These are phyloP conservation scores for Aechmea fasciata DNA, from an alignment of 176 grass and related monocot species.

Conservation along the genomic window DNA sequence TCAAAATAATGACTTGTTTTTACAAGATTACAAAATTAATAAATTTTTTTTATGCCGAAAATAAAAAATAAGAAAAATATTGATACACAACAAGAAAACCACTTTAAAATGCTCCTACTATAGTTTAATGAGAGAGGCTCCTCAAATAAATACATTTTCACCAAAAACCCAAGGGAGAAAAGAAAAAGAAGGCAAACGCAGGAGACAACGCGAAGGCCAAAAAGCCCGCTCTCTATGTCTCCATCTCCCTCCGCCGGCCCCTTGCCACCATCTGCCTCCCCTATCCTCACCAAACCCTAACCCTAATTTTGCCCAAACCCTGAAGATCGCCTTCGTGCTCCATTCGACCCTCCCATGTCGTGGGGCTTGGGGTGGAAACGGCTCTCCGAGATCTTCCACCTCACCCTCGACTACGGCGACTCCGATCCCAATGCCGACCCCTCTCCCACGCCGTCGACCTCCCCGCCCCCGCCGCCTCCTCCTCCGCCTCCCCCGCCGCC, in stretches of 20 bases:
- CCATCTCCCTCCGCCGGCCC: not conserved
- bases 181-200: not conserved
- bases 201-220: not conserved
- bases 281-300: conserved; percentile 6
- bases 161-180: not conserved
- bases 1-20: no score
- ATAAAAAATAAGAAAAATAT: no score
- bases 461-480: conserved; percentile 4
- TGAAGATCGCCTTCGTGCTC: not conserved
- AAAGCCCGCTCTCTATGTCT: conserved; percentile 19
- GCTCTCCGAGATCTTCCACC: conserved; percentile 92
- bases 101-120: no score
- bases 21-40: no score
- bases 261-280: not conserved
- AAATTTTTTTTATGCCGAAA: no score
- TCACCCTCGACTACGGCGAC: conserved; percentile 85
- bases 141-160: no score
- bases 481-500: conserved; percentile 16
- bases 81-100: no score
- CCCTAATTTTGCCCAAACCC: conserved; percentile 7
- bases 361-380: conserved; percentile 99
- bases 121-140: no score
- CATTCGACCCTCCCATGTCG: conserved; percentile 61
- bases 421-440: conserved; percentile 24
- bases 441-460: not conserved